Evolutionary conservation across 1,284 basidiomycete species (phyloP), one percentile per base, ranked within the genome.

Genomic region (Boletus semigastroideus): DNA sequence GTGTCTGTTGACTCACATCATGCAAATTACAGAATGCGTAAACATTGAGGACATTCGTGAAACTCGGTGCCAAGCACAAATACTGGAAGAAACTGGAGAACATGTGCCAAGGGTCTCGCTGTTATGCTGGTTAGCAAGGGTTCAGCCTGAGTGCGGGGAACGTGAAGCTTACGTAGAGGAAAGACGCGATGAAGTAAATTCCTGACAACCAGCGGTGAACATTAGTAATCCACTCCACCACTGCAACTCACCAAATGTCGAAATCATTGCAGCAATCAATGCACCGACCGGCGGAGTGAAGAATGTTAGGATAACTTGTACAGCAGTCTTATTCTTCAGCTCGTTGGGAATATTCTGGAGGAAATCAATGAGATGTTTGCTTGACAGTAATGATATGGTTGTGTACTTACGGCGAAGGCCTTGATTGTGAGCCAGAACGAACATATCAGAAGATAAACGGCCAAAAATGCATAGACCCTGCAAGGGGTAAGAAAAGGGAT

Each of bases 91-190:
- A 95, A 64, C 92, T 94, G n/a, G 92, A 93, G 71, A 96, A 84
- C 87, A 99, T 92, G 70, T 98, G 95, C 95, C 95, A 98, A 7
- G 95, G 95, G 72, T 98, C 95, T 54, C 90, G 83, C 89, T 94
- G 58, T 13, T 54, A 44, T 31, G 16, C n/a, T 38, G 42, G 50
- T 55, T 55, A 46, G 9, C 30, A 51, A 14, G 9, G 6, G n/a
- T 44, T 20, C 16, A 31, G n/a, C n/a, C n/a, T n/a, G n/a, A n/a
- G 25, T 19, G 38, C 31, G 44, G 11, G 28, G 45, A 36, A 4
- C 4, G 8, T 38, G 14, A 16, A 11, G 75, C 90, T 74, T 59
- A 94, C 92, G 65, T 95, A 98, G 62, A 98, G 82, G 71, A 95
- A 82, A 1, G 93, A 97, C 1, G 92, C 82, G 27, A 90, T 68